Percentiles rank a stretch among this genome's conserved stretches.
Conservation (phyloP, 2,329 filamentous ascomycete genomes). For the Fusarium burgessii region DNA sequence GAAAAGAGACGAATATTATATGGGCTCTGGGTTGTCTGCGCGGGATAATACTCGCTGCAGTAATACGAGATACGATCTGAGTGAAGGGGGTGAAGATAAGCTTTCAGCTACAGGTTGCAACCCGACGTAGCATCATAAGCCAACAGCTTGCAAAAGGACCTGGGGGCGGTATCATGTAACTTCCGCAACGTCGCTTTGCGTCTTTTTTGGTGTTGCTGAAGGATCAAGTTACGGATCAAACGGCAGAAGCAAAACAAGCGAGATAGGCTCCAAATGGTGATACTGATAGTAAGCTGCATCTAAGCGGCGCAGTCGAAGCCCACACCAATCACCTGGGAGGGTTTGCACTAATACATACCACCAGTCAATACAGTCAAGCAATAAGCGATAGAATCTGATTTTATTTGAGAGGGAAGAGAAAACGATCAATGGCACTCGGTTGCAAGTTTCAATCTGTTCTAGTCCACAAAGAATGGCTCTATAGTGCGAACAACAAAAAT, state of each 20-base stretch:
- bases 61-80: too few relatives aligned
- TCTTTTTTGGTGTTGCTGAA: background rate
- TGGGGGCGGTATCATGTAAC: background rate
- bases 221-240: background rate
- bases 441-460: rapidly evolving
- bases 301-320: background rate
- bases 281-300: background rate
- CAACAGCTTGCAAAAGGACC: background rate
- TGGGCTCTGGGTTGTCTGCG: rapidly evolving
- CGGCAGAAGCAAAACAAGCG: background rate
- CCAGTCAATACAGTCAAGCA: too few relatives aligned
- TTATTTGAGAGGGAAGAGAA: too few relatives aligned
- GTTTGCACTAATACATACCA: too few relatives aligned
- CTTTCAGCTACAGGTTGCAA: too few relatives aligned
- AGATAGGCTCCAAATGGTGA: background rate
- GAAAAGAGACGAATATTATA: background rate
- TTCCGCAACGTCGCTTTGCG: background rate
- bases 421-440: rapidly evolving
- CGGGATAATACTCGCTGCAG: background rate
- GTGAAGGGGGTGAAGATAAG: too few relatives aligned
- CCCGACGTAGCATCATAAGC: background rate
- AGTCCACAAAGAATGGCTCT: background rate
- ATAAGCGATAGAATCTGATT: too few relatives aligned
- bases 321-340: too few relatives aligned
- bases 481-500: background rate